Conservation (phyloP, 192 early-diverging fungal genomes). For the Coemansia sp. region DNA sequence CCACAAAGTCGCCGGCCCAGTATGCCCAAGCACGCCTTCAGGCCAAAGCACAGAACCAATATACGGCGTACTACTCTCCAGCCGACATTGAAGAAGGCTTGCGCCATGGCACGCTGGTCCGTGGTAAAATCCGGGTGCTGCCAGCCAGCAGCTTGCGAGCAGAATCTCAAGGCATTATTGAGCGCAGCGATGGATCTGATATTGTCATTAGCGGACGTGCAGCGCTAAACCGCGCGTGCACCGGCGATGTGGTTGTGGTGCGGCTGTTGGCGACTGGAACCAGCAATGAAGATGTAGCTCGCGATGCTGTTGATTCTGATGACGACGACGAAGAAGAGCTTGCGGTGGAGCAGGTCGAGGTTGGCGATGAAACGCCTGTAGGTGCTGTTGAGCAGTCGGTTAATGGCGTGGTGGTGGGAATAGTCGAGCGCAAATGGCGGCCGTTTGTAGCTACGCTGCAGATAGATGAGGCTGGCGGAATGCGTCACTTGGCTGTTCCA, state of each 20-base stretch:
- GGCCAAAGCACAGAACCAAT: slow-evolving; percentile 19
- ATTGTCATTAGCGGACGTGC: slow-evolving; percentile 64
- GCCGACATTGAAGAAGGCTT: slow-evolving; percentile 38
- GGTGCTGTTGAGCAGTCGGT: not conserved
- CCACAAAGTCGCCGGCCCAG: slow-evolving; percentile 26
- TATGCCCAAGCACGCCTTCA: slow-evolving; percentile 33
- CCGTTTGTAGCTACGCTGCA: slow-evolving; percentile 76
- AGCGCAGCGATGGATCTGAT: slow-evolving; percentile 50
- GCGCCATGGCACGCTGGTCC: slow-evolving; percentile 36
- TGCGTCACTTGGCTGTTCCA: slow-evolving; percentile 65
- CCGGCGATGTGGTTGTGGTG: slow-evolving; percentile 68
- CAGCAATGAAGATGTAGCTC: not conserved
- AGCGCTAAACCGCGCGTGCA: slow-evolving; percentile 46
- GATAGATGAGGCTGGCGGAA: slow-evolving; percentile 53
- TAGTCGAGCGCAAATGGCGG: slow-evolving; percentile 68
- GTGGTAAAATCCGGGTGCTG: slow-evolving; percentile 37
- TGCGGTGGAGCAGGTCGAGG: slow-evolving; percentile 23
- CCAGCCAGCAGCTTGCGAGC: slow-evolving; percentile 7
- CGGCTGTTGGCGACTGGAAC: slow-evolving; percentile 41
- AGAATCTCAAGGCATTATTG: slow-evolving; percentile 28
- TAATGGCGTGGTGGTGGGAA: slow-evolving; percentile 57
- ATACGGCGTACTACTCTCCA: slow-evolving; percentile 14
- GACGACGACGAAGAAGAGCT: slow-evolving; percentile 10
- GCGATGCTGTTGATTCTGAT: not conserved
- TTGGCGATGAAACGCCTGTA: slow-evolving; percentile 24